Conservation (phyloP, 1,139 yeast species). For the Sugiyamaella grinbergsii region DNA sequence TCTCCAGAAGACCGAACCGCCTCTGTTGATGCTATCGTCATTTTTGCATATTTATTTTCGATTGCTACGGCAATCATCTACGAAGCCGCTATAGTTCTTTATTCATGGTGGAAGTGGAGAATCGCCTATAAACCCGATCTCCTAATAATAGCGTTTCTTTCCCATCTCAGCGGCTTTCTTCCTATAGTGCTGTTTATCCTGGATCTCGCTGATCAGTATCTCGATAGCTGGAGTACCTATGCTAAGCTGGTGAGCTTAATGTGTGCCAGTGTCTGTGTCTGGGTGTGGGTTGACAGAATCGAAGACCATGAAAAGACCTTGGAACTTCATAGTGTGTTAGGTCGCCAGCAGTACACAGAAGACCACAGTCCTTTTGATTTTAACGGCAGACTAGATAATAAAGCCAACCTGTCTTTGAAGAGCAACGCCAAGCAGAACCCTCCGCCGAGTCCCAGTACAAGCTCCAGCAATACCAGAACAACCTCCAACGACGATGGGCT, state of each 20-base stretch:
- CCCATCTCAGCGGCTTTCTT: conserved; percentile 59
- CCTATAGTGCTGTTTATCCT: conserved; percentile 78
- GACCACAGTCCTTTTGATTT: conserved; percentile 40
- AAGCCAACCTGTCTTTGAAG: not conserved
- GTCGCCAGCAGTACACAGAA: conserved; percentile 76
- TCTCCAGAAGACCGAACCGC: conserved; percentile 44
- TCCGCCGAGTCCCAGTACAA: not conserved
- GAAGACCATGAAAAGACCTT: conserved; percentile 58
- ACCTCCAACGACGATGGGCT: no score
- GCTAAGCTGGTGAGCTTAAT: conserved; percentile 59
- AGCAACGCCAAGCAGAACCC: conserved; percentile 1
- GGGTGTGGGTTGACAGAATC: conserved; percentile 87
- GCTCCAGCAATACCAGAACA: not conserved
- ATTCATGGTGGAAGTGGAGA: conserved; percentile 55
- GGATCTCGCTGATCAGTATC: conserved; percentile 73
- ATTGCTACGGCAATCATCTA: conserved; percentile 73
- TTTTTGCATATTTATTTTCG: conserved; percentile 69
- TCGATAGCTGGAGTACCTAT: conserved; percentile 71
- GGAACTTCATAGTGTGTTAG: conserved; percentile 75
- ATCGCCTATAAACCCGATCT: conserved; percentile 52
- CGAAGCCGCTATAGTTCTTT: conserved; percentile 63
- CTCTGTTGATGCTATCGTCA: conserved; percentile 48
- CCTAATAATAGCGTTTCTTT: conserved; percentile 51
- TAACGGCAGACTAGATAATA: conserved; percentile 8
- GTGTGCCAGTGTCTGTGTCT: conserved; percentile 58